These are phyloP conservation scores for Phyllosticta paracitricarpa DNA, from an alignment of 2,329 filamentous ascomycete species.

Conservation along the genomic window DNA sequence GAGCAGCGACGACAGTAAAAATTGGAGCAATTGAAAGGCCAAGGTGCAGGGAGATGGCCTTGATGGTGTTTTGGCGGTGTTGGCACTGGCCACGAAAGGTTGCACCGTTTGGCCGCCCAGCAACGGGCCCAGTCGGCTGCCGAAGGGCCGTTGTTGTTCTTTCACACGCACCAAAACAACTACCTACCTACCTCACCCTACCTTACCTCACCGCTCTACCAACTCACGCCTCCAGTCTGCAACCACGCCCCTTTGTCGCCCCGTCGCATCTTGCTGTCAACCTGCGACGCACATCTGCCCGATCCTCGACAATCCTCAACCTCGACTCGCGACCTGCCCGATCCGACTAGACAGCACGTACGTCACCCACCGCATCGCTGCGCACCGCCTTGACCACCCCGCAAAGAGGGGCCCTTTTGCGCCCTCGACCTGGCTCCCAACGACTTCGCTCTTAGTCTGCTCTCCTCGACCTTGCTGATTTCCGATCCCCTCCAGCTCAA, in stretches of 20 bases:
- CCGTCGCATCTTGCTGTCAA: not conserved
- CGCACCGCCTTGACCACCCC: not conserved
- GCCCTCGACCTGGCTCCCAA: not conserved
- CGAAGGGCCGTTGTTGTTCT: constrained; percentile 9
- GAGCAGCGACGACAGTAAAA: not conserved
- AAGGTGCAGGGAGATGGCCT: not conserved
- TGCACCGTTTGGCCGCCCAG: constrained; percentile 4
- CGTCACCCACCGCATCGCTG: not conserved
- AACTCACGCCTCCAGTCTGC: not conserved
- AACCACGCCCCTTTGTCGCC: not conserved
- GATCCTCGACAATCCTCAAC: not conserved
- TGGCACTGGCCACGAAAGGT: constrained; percentile 1
- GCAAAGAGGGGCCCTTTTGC: not conserved
- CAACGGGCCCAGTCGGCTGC: constrained; percentile 5
- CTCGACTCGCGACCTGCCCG: not conserved
- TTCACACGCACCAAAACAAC: constrained; percentile 6
- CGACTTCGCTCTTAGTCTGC: not conserved
- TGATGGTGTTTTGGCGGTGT: not conserved
- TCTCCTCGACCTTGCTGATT: not conserved
- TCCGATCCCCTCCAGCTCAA: not conserved
- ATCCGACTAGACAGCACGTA: not conserved
- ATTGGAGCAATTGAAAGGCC: not conserved
- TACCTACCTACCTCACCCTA: not conserved
- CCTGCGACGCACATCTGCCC: not conserved
- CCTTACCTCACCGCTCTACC: not conserved